Conservation (phyloP, 441 rosid species). For the Lepidium campestre region DNA sequence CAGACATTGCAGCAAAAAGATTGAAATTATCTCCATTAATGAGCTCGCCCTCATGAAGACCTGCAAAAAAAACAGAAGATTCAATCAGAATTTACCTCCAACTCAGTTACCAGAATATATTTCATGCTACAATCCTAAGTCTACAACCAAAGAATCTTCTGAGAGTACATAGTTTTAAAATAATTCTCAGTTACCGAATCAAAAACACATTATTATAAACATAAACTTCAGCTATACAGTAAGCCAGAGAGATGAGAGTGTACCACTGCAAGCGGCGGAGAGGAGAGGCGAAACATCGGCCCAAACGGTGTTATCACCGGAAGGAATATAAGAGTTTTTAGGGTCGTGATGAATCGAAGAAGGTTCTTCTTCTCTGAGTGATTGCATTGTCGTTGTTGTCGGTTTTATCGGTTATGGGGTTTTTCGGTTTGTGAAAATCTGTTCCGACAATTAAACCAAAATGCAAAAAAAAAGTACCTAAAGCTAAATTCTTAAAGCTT, state of each 20-base stretch:
- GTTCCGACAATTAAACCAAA: too few species aligned
- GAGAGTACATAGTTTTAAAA: background rate
- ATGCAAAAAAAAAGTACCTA: too few species aligned
- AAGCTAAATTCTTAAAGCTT: too few species aligned
- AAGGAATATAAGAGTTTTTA: slow-evolving; percentile 49
- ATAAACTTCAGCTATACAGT: background rate
- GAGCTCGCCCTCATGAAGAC: slow-evolving; percentile 83
- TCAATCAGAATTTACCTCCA: background rate
- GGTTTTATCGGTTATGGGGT: too few species aligned
- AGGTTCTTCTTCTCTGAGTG: slow-evolving; percentile 25
- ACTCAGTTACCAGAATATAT: background rate
- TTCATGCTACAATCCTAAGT: background rate
- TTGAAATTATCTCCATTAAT: slow-evolving; percentile 93
- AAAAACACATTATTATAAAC: background rate
- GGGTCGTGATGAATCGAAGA: slow-evolving; percentile 37
- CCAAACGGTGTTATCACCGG: slow-evolving; percentile 71
- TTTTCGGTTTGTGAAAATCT: too few species aligned
- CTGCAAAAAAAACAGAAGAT: slow-evolving; percentile 30
- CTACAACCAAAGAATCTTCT: background rate
- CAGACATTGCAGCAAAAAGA: slow-evolving; percentile 99
- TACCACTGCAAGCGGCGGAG: slow-evolving; percentile 72
- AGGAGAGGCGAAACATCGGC: slow-evolving; percentile 85
- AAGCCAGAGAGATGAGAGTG: background rate
- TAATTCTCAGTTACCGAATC: background rate
- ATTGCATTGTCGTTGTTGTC: slow-evolving; percentile 12